Conservation (phyloP, 495 filamentous ascomycete genomes). For the Beverwykella pulmonaria region DNA sequence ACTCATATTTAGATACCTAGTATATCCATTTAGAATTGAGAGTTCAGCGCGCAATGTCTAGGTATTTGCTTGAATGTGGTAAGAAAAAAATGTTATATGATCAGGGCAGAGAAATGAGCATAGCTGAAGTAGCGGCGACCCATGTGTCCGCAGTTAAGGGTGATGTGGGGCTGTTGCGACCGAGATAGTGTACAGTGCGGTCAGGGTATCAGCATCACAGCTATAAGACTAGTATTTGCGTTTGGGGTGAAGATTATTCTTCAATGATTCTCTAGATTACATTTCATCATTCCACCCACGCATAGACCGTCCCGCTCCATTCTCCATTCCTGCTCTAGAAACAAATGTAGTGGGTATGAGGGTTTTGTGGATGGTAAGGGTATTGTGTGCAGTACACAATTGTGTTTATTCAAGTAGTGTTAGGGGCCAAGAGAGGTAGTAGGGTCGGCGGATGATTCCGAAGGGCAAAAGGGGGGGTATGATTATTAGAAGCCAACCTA, state of each 20-base stretch:
- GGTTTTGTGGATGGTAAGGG: not conserved
- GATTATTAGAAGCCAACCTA: slow-evolving; percentile 18
- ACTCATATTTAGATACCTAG: too few relatives aligned
- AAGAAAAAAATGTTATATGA: too few relatives aligned
- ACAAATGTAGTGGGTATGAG: slow-evolving; percentile 2
- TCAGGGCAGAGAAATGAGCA: too few relatives aligned
- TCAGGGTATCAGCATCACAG: too few relatives aligned
- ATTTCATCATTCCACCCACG: not conserved
- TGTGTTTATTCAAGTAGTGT: not conserved
- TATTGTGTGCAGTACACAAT: not conserved
- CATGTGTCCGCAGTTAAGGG: too few relatives aligned
- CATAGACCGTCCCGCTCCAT: not conserved
- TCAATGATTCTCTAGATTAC: slow-evolving; percentile 10
- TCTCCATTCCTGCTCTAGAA: not conserved
- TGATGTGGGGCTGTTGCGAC: too few relatives aligned
- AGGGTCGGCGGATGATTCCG: not conserved
- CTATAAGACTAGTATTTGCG: too few relatives aligned
- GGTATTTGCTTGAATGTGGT: too few relatives aligned
- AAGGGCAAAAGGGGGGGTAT: not conserved
- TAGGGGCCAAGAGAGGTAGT: not conserved
- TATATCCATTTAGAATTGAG: too few relatives aligned
- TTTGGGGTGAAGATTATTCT: not conserved
- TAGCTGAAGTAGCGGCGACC: too few relatives aligned
- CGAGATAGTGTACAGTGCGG: too few relatives aligned
- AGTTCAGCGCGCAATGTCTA: too few relatives aligned